Evolutionary conservation across 495 filamentous ascomycete species (phyloP).

Genomic region (Sphaerosporella brunnea): DNA sequence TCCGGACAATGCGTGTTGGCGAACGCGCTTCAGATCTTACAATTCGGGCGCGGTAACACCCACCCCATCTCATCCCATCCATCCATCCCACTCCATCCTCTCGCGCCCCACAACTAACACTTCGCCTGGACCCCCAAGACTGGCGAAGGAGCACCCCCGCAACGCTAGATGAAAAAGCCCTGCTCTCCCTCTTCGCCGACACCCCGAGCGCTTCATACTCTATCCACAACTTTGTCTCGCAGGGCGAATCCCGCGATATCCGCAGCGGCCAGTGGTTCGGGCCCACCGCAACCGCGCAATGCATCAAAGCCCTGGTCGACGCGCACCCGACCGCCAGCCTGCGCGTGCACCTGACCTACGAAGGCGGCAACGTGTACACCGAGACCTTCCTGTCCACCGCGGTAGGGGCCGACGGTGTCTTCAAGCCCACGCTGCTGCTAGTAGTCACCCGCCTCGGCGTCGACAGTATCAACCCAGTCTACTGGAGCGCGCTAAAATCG

Average conservation of each 20-base stretch:
- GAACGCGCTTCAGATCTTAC: conserved; percentile 55
- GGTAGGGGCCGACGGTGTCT: conserved; percentile 39
- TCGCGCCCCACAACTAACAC: too few relatives aligned
- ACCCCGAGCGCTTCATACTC: conserved; percentile 75
- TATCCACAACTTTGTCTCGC: conserved; percentile 81
- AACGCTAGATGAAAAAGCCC: conserved; percentile 52
- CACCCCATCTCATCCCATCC: too few relatives aligned
- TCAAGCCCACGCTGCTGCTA: conserved; percentile 74
- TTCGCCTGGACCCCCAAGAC: too few relatives aligned
- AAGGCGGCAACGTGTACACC: conserved; percentile 82
- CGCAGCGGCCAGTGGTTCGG: conserved; percentile 98
- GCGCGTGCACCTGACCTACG: conserved; percentile 72
- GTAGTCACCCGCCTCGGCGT: conserved; percentile 80
- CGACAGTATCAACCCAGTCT: conserved; percentile 79
- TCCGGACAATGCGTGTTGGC: conserved; percentile 87
- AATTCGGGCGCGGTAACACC: conserved; percentile 74
- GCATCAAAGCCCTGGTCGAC: conserved; percentile 69
- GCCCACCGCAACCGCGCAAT: conserved; percentile 88
- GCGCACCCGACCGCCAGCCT: conserved; percentile 39
- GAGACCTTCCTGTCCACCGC: conserved; percentile 66
- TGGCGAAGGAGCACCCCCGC: too few relatives aligned
- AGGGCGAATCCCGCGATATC: conserved; percentile 74
- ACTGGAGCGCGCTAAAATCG: conserved; percentile 73
- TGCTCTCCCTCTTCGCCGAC: conserved; percentile 81
- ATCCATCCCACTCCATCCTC: too few relatives aligned